Evolutionary conservation across 805 yeast genomes (phyloP).

Genomic region (Saturnispora zaruensis): DNA sequence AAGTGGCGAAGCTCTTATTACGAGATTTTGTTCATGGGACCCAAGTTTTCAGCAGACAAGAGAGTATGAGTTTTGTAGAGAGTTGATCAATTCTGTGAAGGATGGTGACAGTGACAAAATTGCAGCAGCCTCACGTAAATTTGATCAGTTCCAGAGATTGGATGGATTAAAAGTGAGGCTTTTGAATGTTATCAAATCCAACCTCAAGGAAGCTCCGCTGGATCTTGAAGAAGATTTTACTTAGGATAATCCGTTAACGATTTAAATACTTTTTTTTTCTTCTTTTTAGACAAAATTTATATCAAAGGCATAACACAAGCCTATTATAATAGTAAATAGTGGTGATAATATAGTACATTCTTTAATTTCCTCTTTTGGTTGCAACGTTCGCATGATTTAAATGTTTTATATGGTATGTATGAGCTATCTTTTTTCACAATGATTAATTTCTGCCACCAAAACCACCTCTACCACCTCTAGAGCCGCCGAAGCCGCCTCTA

Average conservation of each 20-base stretch:
- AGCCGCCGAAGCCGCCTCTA: constrained; percentile 30
- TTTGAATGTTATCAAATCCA: constrained; percentile 68
- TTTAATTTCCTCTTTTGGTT: background rate
- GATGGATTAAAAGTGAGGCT: constrained; percentile 88
- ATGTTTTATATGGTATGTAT: background rate
- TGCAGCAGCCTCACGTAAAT: constrained; percentile 68
- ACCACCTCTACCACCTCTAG: constrained; percentile 25
- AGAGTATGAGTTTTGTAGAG: constrained; percentile 61
- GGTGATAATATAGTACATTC: background rate
- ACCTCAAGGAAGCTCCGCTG: constrained; percentile 26
- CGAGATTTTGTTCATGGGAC: constrained; percentile 60
- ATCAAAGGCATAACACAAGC: background rate
- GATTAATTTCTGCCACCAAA: constrained; percentile 17
- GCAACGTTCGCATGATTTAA: background rate
- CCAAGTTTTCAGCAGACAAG: constrained; percentile 66
- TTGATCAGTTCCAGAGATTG: constrained; percentile 77
- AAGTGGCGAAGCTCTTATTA: constrained; percentile 69
- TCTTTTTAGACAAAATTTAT: background rate
- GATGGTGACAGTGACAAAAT: constrained; percentile 74
- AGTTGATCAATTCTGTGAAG: constrained; percentile 63
- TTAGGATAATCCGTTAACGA: constrained; percentile 9
- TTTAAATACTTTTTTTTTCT: background rate
- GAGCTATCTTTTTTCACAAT: constrained; percentile 8
- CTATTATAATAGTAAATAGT: background rate
- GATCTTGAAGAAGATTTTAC: constrained; percentile 31